Evolutionary conservation across 805 yeast species (phyloP), one percentile per base, ranked within the genome.

Genomic region (Starmerella floris): DNA sequence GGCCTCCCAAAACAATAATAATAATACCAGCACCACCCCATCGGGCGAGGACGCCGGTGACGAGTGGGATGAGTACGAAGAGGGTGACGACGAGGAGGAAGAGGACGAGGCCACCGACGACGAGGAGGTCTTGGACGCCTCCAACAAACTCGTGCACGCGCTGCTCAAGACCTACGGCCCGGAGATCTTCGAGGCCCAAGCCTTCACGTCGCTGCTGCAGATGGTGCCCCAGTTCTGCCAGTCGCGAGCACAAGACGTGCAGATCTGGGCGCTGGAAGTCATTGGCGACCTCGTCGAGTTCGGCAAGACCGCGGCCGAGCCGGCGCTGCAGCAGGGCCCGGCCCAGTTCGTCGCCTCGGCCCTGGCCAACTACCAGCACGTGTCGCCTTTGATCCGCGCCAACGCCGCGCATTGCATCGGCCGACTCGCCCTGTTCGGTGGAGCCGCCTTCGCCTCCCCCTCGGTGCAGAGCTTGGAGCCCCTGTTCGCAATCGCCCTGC

Each of bases 351-450:
- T 16, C 22, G 35, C 30, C 25, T 3, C 26, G 4, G 35, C 21
- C 6, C 27, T 34, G 16, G 35, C 34, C 8, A 17, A 17, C 34
- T 11, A 39, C 16, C 4, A n/a, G 10, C 37, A 23, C 27, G 54
- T 50, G 4, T 56, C 61, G 42, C 53, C 94, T 3, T 68, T 76
- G 4, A 69, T 87, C 30, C 79, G 96, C 53, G 96, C 91, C 65
- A 83, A 83, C 11, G 87, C 95, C 2, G 75, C 91, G 1, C 79
- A 77, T 54, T 74, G 82, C 30, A 74, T 87, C 43, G 97, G 98
- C 23, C 77, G 74, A 20, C 79, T 91, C 46, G 95, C 94, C 2
- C 85, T 81, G 59, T 67, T 69, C 51, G 94, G 95, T 6, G 84
- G 88, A 13, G 59, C 63, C 3, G 57, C 66, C n/a, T 83, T 77